Base-by-base conservation (phyloP, 2,329 filamentous ascomycete species). In the Colletotrichum graminicola region DNA sequence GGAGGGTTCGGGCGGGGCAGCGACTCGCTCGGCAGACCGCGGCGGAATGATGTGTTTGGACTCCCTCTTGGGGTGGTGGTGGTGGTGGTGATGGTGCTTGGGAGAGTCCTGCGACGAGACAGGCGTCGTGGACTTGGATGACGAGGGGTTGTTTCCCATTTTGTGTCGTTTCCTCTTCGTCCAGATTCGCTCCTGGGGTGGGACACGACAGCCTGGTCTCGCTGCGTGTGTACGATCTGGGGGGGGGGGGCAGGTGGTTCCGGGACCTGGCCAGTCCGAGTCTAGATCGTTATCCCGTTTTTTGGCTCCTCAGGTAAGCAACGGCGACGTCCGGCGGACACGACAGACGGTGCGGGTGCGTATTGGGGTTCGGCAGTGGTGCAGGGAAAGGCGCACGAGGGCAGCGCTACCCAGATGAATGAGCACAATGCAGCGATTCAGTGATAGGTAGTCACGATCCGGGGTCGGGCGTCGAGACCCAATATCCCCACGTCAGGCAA, bases 1-100 rank as follows among this genome's bases (percentile, higher is more conserved):
- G 62, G 89, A 90, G 64, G 87, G 85, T 80, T 91, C 89, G 71
- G 89, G 89, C 60, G 89, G 88, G 66, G 87, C 89, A 75, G 86
- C 86, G 71, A 85, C 87, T 74, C 87, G 85, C 75, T 88, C 87
- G 71, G 85, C 82, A 73, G 84, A 82, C 74, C 89, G 87, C 74
- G 87, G 84, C 71, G 87, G 84, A 77, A 88, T 86, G 77, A 87
- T 87, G 76, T 87, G 86, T 80, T 84, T 84, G 74, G 82, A 82
- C 74, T 86, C 84, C 76, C 80, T 81, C 79, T 81, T 84, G 55
- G 41, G 41, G 39, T 41, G 39, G 41, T 43, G 41, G 41, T 43
- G 41, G 41, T 73, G 67, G 45, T 72, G 70, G 55, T 70, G 67
- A 51, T 67, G 69, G 45, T 74, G 69, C 57, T 71, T 74, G 47